Evolutionary conservation across 2,329 filamentous ascomycete species (phyloP), one percentile per base, ranked within the genome.

Genomic region (Diaporthe sp.): DNA sequence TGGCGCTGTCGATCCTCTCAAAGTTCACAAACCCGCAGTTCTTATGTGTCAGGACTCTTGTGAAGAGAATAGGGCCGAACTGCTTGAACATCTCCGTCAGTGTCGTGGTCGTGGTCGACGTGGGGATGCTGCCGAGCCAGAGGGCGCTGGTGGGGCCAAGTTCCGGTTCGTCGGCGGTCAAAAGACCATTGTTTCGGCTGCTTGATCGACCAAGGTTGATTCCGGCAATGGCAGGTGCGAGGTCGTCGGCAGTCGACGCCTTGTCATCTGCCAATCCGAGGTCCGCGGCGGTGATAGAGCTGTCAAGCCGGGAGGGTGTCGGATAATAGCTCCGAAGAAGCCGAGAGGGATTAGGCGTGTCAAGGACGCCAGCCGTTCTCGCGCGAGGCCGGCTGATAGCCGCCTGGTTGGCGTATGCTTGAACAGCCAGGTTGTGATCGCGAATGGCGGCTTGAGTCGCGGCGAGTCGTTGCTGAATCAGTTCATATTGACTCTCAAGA

Each of bases 21-120:
- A 98, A 99, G 84, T 99, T 99, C 82, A 99, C 96, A 80, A 99
- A 99, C 4, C 96, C 97, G 83, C 97, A 99, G 85, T 98, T 98
- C 89, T 99, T 99, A 88, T 99, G 95, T 0, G 97, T 98, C 77
- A 99, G 88, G 6, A 99, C 97, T 78, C 97, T 91, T 39, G 95
- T 96, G 4, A 96, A 98, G 79, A 97, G 90, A 78, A 99, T 98
- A 4, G 94, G 90, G 13, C 97, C 97, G 79, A 97, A 98, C n/a
- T 93, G 90, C 83, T 95, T 94, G 87, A 99, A 99, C 86, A 98
- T 98, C 78, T 97, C 95, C 75, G 95, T 95, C 76, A 99, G 87
- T 0, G 97, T 98, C 1, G 96, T 98, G 15, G 97, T 96, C 0
- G 97, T 99, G 2, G 97, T 99, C 3, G 97, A 98, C 6, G 96